Conservation (phyloP, 78 protist genomes). For the Protostelium mycophagum region DNA sequence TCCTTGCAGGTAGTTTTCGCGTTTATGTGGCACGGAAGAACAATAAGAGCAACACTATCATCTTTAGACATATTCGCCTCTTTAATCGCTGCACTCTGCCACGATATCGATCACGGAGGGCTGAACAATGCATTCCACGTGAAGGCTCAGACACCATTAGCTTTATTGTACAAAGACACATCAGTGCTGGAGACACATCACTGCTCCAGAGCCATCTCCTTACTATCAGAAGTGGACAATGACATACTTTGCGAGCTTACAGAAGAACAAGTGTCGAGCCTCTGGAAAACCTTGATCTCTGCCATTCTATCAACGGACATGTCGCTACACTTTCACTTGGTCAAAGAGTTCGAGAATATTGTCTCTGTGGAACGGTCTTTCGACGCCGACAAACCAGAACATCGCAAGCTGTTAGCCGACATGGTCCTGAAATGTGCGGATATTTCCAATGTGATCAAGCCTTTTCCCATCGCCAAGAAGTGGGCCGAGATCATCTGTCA, state of each 20-base stretch:
- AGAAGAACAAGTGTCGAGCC: not conserved
- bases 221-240: not conserved
- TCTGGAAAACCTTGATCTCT: constrained; percentile 8
- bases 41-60: not conserved
- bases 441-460: constrained; percentile 8
- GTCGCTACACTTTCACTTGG: constrained; percentile 8
- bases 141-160: constrained; percentile 42
- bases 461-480: constrained; percentile 18
- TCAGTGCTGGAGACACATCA: constrained; percentile 38
- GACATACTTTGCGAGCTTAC: constrained; percentile 1
- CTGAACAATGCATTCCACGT: constrained; percentile 29
- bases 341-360: not conserved
- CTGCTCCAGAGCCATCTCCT: constrained; percentile 16
- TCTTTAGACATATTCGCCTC: not conserved
- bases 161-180: constrained; percentile 31
- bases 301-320: constrained; percentile 24
- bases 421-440: constrained; percentile 13
- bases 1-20: not conserved
- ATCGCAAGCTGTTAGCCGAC: not conserved
- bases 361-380: not conserved
- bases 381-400: not conserved
- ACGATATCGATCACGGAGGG: constrained; percentile 11
- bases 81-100: not conserved
- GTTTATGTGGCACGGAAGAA: not conserved
- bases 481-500: constrained; percentile 19